Conservation (phyloP, 2,329 filamentous ascomycete genomes). For the Exophiala spinifera region DNA sequence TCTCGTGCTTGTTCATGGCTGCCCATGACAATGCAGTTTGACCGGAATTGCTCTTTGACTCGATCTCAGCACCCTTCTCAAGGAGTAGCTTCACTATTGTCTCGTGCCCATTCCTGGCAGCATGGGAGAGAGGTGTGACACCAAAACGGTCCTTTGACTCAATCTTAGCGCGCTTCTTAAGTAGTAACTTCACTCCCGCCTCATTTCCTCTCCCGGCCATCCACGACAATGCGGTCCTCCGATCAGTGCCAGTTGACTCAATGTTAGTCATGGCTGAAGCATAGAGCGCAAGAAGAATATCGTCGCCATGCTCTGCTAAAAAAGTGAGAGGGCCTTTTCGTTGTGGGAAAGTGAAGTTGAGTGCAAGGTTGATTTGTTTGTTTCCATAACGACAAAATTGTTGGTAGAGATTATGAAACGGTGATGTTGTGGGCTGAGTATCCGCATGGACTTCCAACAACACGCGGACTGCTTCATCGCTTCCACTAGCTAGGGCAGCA, state of each 20-base stretch:
- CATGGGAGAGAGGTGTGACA: slow-evolving; percentile 17
- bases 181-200: slow-evolving; percentile 22
- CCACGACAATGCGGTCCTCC: slow-evolving; percentile 28
- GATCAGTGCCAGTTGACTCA: slow-evolving; percentile 24
- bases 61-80: slow-evolving; percentile 1
- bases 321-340: slow-evolving; percentile 2
- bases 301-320: slow-evolving; percentile 23
- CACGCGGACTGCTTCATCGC: background rate
- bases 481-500: slow-evolving; percentile 19
- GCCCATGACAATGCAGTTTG: slow-evolving; percentile 10
- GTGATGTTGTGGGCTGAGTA: no score
- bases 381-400: no score
- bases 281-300: slow-evolving; percentile 12
- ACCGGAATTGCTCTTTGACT: background rate
- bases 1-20: background rate
- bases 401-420: no score
- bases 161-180: slow-evolving; percentile 24
- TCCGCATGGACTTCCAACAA: background rate
- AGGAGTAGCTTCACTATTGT: slow-evolving; percentile 7
- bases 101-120: background rate
- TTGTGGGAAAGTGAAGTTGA: background rate
- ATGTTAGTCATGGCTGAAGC: slow-evolving; percentile 6
- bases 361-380: background rate
- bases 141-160: slow-evolving; percentile 20
- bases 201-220: slow-evolving; percentile 29